A percentile compares a stretch with the other conserved stretches of the same genome.
phyloP scores from a whole-genome alignment of 805 yeast species.

The Kazachstania kunashirensis region DNA sequence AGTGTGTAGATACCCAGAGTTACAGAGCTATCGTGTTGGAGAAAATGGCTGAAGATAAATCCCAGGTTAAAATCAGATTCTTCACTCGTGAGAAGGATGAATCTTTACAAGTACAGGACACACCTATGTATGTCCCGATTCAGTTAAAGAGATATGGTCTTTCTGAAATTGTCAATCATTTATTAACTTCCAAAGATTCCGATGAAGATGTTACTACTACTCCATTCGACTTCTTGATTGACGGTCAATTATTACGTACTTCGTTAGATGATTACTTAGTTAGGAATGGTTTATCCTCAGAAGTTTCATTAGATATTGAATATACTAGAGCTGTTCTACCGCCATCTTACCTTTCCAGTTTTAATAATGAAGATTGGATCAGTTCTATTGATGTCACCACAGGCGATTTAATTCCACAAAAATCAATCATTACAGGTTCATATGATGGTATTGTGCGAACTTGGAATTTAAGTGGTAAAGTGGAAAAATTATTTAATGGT shows the following conservation, averaged over 20 bases:
- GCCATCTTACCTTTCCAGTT: constrained; percentile 84
- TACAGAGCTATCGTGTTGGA: neutral
- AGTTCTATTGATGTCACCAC: constrained; percentile 44
- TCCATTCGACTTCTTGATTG: constrained; percentile 88
- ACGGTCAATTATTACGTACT: constrained; percentile 70
- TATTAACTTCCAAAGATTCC: constrained; percentile 41
- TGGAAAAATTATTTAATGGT: constrained; percentile 73
- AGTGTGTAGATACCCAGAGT: neutral
- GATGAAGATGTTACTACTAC: constrained; percentile 35
- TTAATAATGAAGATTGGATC: constrained; percentile 92
- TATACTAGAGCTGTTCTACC: constrained; percentile 90
- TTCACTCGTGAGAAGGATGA: constrained; percentile 80
- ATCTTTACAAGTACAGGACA: constrained; percentile 58
- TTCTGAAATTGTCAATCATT: constrained; percentile 90
- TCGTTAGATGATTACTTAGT: constrained; percentile 73
- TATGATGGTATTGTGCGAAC: constrained; percentile 92
- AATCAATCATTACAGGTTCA: constrained; percentile 65
- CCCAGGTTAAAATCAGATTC: constrained; percentile 74
- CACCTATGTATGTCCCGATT: constrained; percentile 83
- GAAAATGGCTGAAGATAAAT: constrained; percentile 29
- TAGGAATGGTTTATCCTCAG: constrained; percentile 69
- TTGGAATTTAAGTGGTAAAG: constrained; percentile 73
- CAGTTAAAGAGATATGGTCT: constrained; percentile 81
- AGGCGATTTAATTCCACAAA: constrained; percentile 28
- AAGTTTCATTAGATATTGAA: constrained; percentile 69